Conservation (phyloP, 805 yeast species). For the Lachancea nothofagi region DNA sequence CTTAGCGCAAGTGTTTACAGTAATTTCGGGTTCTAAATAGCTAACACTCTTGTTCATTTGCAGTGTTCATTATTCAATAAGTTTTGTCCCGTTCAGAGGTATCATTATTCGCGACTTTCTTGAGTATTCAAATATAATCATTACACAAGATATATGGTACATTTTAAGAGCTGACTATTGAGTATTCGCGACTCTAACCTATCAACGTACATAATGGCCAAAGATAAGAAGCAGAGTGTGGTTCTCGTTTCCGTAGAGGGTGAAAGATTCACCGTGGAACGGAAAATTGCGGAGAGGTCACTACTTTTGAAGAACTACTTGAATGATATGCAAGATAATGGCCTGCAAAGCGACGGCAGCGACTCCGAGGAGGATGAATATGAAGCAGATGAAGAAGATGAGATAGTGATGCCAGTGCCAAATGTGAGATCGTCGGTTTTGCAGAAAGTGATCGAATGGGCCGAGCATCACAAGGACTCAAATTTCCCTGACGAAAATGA, state of each 20-base stretch:
- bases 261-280: conserved; percentile 69
- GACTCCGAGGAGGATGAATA: conserved; percentile 41
- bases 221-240: conserved; percentile 31
- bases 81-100: no score
- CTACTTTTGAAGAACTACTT: conserved; percentile 81
- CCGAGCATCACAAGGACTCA: conserved; percentile 86
- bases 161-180: not conserved
- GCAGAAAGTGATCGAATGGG: conserved; percentile 92
- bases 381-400: conserved; percentile 51
- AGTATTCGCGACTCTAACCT: not conserved
- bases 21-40: conserved; percentile 43
- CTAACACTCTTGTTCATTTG: no score
- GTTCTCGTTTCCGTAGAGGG: conserved; percentile 74
- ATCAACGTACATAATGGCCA: conserved; percentile 10
- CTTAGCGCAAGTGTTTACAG: conserved; percentile 88
- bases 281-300: conserved; percentile 81
- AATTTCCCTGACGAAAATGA: conserved; percentile 74
- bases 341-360: conserved; percentile 53
- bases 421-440: conserved; percentile 83
- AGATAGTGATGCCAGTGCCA: conserved; percentile 80
- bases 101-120: no score
- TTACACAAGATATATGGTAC: no score
- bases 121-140: no score
- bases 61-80: no score
- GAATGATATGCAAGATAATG: conserved; percentile 56